A percentile compares a stretch with the other conserved stretches of the same genome.
These are phyloP conservation scores for Epicoccum sorghinum DNA, from an alignment of 2,329 filamentous ascomycete species.

Conservation along the genomic window DNA sequence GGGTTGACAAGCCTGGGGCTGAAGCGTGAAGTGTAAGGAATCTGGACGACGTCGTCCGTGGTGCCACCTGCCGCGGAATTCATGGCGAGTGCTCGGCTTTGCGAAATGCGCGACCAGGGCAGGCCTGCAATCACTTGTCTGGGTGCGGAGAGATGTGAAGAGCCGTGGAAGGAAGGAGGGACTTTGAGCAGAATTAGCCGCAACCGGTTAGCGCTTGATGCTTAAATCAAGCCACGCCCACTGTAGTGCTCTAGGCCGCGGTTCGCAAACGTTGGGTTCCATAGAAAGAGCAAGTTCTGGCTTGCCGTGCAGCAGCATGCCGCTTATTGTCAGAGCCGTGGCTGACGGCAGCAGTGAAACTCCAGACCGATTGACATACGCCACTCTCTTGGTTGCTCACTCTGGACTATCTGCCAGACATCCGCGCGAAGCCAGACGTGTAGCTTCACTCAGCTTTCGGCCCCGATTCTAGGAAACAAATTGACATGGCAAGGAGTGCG, in stretches of 20 bases:
- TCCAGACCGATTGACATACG: constrained; percentile 4
- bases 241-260: constrained; percentile 15
- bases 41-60: constrained; percentile 1
- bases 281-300: constrained; percentile 13
- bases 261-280: constrained; percentile 16
- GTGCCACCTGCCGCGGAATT: constrained; percentile 10
- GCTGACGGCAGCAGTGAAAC: constrained; percentile 14
- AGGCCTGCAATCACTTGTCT: constrained; percentile 14
- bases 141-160: constrained; percentile 18
- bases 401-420: constrained; percentile 3
- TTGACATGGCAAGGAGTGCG: constrained; percentile 8
- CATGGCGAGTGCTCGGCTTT: constrained; percentile 16
- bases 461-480: background rate
- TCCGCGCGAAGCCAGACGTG: constrained; percentile 1
- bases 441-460: background rate
- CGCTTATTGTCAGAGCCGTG: constrained; percentile 17
- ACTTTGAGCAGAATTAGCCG: constrained; percentile 39
- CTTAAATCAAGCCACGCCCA: constrained; percentile 22
- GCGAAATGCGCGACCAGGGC: constrained; percentile 7
- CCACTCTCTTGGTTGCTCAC: constrained; percentile 3
- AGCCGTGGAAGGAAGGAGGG: constrained; percentile 26
- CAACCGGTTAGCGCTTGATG: constrained; percentile 26
- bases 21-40: constrained; percentile 40
- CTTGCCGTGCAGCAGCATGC: constrained; percentile 21
- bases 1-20: constrained; percentile 36